These are phyloP conservation scores for Phaeomoniella chlamydospora DNA, from an alignment of 2,329 filamentous ascomycete species.

Conservation along the genomic window DNA sequence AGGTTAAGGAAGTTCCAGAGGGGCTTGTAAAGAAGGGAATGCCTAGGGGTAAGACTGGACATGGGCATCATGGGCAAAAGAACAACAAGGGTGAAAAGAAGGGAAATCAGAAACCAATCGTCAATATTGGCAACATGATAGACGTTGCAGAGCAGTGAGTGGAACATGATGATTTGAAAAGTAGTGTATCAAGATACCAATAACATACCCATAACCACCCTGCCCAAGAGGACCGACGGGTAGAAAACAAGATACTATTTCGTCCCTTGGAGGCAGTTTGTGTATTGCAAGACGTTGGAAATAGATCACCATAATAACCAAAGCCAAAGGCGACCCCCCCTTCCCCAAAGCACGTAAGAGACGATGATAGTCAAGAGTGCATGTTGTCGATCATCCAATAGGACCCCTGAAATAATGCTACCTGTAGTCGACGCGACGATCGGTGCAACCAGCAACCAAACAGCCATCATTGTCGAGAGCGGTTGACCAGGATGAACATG, in stretches of 20 bases:
- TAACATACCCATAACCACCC: conserved; percentile 42
- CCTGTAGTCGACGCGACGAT: too few species aligned
- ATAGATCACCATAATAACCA: conserved; percentile 53
- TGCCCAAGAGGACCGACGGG: conserved; percentile 54
- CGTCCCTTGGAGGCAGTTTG: conserved; percentile 52
- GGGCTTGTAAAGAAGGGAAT: conserved; percentile 24
- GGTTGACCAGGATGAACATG: neutral
- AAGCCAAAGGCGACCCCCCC: conserved; percentile 42
- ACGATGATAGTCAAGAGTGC: too few species aligned
- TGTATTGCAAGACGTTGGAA: conserved; percentile 54
- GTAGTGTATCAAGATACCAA: neutral
- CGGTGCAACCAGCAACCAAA: too few species aligned
- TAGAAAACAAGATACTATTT: conserved; percentile 54
- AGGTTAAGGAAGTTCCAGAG: conserved; percentile 31
- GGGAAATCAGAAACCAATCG: neutral
- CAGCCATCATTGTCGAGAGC: too few species aligned
- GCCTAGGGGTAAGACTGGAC: conserved; percentile 19
- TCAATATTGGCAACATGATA: too few species aligned
- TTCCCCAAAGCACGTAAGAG: too few species aligned
- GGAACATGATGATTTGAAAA: neutral
- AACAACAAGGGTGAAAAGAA: neutral
- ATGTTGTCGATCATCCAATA: too few species aligned
- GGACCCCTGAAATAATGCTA: too few species aligned
- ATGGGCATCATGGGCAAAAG: conserved; percentile 3
- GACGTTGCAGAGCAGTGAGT: too few species aligned